These are phyloP conservation scores for Heliamphora exappendiculata DNA, from an alignment of 148 eudicot genomes.

Conservation along the genomic window DNA sequence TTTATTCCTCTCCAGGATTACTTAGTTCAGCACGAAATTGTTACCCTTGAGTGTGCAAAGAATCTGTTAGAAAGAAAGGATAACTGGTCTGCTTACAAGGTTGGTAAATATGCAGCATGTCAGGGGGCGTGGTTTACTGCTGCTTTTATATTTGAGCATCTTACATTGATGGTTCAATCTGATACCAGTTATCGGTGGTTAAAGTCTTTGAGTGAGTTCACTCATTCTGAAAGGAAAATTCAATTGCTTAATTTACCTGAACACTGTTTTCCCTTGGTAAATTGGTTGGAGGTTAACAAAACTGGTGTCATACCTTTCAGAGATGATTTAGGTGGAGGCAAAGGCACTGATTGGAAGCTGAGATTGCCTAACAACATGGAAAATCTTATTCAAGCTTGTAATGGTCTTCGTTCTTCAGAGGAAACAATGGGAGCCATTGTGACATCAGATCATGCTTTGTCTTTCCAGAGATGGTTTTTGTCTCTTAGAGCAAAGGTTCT, in stretches of 20 bases:
- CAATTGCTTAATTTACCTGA: conserved; percentile 31
- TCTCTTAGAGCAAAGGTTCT: conserved; percentile 51
- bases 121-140: conserved; percentile 67
- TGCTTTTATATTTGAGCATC: conserved; percentile 52
- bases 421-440: conserved; percentile 38
- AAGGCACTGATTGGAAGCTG: conserved; percentile 2
- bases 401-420: conserved; percentile 33
- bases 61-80: conserved; percentile 42
- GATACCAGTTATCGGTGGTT: conserved; percentile 48
- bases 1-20: conserved; percentile 19
- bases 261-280: conserved; percentile 13
- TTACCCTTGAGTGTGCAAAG: conserved; percentile 33
- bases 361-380: conserved; percentile 18
- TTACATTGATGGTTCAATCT: conserved; percentile 40
- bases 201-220: conserved; percentile 41
- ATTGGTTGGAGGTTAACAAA: conserved; percentile 7
- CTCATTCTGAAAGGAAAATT: conserved; percentile 44
- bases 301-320: neutral
- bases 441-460: conserved; percentile 25
- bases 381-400: conserved; percentile 33
- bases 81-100: conserved; percentile 70
- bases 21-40: conserved; percentile 26
- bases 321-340: conserved; percentile 9
- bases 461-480: conserved; percentile 74
- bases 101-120: conserved; percentile 63